These are phyloP conservation scores for Penicillium sp. DNA, from an alignment of 2,329 filamentous ascomycete genomes.

Conservation along the genomic window DNA sequence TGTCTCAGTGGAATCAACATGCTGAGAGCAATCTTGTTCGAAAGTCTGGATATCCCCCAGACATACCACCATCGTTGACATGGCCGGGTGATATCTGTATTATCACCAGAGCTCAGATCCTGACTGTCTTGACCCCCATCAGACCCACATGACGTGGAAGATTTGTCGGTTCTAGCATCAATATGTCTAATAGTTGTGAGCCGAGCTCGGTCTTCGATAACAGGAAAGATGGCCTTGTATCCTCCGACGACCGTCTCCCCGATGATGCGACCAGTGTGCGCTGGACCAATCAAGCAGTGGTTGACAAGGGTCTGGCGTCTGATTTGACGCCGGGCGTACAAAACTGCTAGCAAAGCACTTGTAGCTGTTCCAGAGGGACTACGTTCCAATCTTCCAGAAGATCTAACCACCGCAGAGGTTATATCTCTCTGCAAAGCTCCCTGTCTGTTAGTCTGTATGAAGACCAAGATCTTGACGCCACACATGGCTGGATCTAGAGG, in stretches of 20 bases:
- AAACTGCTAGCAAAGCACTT: constrained; percentile 4
- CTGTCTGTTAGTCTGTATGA: neutral
- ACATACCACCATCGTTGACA: too few relatives aligned
- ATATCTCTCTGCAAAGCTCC: neutral
- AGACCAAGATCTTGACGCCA: constrained; percentile 3
- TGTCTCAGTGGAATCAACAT: too few relatives aligned
- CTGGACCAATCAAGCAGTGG: constrained; percentile 1
- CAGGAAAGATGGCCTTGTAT: constrained; percentile 3
- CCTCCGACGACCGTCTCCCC: constrained; percentile 1
- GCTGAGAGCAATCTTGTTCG: too few relatives aligned
- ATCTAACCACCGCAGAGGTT: neutral
- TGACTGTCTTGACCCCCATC: too few relatives aligned
- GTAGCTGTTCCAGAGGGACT: constrained; percentile 6
- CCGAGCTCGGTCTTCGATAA: constrained; percentile 4
- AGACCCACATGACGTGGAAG: too few relatives aligned
- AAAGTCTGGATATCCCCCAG: too few relatives aligned
- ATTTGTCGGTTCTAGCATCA: neutral
- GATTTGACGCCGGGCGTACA: constrained; percentile 2
- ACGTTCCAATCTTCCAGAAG: constrained; percentile 3
- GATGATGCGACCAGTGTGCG: constrained; percentile 1
- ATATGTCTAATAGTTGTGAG: constrained; percentile 5
- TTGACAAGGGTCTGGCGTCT: neutral
- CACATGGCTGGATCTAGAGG: neutral
- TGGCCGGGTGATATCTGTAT: too few relatives aligned
- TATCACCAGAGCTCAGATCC: too few relatives aligned